Conservation (phyloP, 768 basidiomycete species). For the Nidularia pulvinata region DNA sequence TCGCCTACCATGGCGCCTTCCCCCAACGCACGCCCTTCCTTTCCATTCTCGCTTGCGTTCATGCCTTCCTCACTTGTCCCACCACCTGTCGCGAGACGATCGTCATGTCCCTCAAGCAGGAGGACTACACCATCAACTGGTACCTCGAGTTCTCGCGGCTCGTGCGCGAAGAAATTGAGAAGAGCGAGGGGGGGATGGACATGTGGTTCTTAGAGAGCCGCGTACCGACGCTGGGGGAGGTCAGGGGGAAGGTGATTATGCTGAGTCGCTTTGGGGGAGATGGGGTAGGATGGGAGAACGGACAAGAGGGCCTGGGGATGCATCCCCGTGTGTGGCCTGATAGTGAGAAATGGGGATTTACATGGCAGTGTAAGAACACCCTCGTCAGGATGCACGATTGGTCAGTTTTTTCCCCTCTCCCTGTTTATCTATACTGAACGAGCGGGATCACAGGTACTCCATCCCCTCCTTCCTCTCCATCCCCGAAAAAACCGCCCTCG, state of each 20-base stretch:
- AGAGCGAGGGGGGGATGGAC: conserved; percentile 47
- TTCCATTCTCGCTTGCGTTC: conserved; percentile 59
- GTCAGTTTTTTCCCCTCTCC: conserved; percentile 34
- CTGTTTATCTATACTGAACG: not conserved
- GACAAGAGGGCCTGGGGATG: conserved; percentile 77
- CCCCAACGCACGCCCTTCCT: conserved; percentile 71
- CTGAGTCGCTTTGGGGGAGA: conserved; percentile 84
- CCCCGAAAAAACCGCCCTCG: conserved; percentile 73
- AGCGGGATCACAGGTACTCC: conserved; percentile 56
- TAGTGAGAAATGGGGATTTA: conserved; percentile 68
- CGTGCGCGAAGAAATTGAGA: conserved; percentile 64
- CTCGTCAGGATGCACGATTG: conserved; percentile 84
- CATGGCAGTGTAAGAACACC: conserved; percentile 74
- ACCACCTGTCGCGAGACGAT: conserved; percentile 67
- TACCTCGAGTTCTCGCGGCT: conserved; percentile 55
- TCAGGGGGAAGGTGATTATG: conserved; percentile 82
- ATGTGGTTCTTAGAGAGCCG: conserved; percentile 88
- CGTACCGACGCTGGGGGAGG: conserved; percentile 81
- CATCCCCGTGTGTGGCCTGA: conserved; percentile 89
- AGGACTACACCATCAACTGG: conserved; percentile 56
- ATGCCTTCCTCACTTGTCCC: conserved; percentile 62
- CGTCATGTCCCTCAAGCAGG: conserved; percentile 90
- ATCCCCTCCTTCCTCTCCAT: conserved; percentile 82
- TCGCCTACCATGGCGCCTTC: conserved; percentile 80
- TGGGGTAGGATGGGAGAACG: conserved; percentile 68